Conservation (phyloP, 306 rosid genomes). For the Spatholobus suberectus region DNA sequence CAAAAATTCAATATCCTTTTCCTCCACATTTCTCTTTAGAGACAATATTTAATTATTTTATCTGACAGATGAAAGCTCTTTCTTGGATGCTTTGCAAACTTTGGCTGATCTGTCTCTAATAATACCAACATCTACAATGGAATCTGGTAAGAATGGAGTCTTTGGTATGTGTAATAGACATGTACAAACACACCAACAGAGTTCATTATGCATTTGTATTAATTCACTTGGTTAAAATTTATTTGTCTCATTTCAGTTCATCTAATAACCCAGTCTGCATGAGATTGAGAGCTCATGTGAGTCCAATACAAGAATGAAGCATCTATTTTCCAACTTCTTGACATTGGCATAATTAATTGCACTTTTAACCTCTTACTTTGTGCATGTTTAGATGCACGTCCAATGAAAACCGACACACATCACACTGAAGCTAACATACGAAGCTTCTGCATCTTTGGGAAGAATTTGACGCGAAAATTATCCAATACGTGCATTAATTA, state of each 20-base stretch:
- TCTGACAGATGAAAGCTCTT: constrained; percentile 58
- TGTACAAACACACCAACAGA: neutral
- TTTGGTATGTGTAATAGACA: constrained; percentile 11
- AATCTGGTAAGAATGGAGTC: constrained; percentile 60
- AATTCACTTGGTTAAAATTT: constrained; percentile 1
- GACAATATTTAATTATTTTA: constrained; percentile 3
- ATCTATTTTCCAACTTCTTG: constrained; percentile 25
- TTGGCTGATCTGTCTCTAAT: constrained; percentile 71
- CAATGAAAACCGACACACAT: too few species aligned
- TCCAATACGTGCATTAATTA: too few species aligned
- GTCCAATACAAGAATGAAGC: neutral
- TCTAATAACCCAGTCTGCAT: constrained; percentile 17
- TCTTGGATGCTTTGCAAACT: constrained; percentile 72
- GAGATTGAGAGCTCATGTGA: neutral
- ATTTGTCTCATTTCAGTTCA: neutral
- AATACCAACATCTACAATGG: constrained; percentile 61
- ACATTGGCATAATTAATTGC: constrained; percentile 5
- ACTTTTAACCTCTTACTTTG: neutral
- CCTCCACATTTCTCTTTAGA: neutral
- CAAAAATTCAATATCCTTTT: constrained; percentile 15
- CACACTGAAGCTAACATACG: too few species aligned
- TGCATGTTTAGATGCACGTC: too few species aligned
- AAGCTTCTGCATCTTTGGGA: too few species aligned
- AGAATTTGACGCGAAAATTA: too few species aligned
- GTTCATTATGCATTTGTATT: constrained; percentile 6